These are phyloP conservation scores for Tetrapisispora taiwanensis DNA, from an alignment of 805 yeast species.

Conservation along the genomic window DNA sequence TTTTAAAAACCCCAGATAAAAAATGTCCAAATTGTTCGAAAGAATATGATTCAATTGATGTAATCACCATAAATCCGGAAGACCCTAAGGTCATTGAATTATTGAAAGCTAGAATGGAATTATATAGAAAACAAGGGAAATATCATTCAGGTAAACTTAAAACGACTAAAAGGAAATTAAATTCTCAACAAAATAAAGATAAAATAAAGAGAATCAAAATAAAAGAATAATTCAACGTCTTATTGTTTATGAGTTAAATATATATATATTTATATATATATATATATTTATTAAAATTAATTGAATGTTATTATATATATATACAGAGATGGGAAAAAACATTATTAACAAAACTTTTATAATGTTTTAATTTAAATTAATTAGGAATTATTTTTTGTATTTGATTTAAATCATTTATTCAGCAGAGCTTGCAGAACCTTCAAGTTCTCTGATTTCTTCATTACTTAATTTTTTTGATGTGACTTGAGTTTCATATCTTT, in stretches of 20 bases:
- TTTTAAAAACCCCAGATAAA: slow-evolving; percentile 7
- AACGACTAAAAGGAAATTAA: slow-evolving; percentile 14
- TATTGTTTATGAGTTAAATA: too few relatives aligned
- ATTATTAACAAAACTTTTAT: too few relatives aligned
- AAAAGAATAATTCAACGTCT: too few relatives aligned
- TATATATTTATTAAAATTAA: background rate
- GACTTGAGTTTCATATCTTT: slow-evolving; percentile 36
- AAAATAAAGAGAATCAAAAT: background rate
- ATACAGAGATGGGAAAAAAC: background rate
- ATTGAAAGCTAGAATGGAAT: slow-evolving; percentile 17
- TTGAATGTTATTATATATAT: background rate
- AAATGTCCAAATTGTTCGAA: slow-evolving; percentile 37
- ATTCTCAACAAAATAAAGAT: background rate
- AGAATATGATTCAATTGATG: slow-evolving; percentile 17
- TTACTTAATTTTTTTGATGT: slow-evolving; percentile 1
- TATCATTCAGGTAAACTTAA: slow-evolving; percentile 32
- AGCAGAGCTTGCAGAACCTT: slow-evolving; percentile 14
- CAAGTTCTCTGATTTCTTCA: slow-evolving; percentile 10
- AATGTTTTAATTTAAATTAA: too few relatives aligned
- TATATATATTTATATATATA: background rate
- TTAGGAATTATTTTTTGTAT: too few relatives aligned
- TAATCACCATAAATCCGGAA: slow-evolving; percentile 32
- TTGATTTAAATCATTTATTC: slow-evolving; percentile 3
- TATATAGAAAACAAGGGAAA: slow-evolving; percentile 16
- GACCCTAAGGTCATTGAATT: slow-evolving; percentile 12